A percentile compares a stretch with the other conserved stretches of the same genome.
phyloP scores from a whole-genome alignment of 2,329 filamentous ascomycete genomes.

The Arthrocladium fulminans region DNA sequence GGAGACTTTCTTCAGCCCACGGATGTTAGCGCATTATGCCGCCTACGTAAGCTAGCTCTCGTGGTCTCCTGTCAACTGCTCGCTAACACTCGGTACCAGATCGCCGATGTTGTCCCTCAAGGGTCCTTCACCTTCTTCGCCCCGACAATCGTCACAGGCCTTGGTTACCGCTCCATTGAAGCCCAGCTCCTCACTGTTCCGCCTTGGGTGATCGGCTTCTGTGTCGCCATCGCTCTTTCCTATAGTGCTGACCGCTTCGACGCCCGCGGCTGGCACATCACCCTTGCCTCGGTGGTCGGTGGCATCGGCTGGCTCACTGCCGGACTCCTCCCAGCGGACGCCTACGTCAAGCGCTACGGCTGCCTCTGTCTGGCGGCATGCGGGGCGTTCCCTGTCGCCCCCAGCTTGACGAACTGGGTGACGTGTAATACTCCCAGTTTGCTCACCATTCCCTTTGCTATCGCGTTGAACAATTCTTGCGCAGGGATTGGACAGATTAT shows the following conservation, averaged over 20 bases:
- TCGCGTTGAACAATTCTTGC: conserved; percentile 61
- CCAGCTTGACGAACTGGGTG: conserved; percentile 62
- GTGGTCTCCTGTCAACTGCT: too few species aligned
- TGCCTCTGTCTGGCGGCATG: conserved; percentile 59
- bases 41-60: conserved; percentile 14
- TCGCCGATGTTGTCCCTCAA: conserved; percentile 19
- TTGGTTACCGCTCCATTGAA: conserved; percentile 21
- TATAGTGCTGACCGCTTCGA: conserved; percentile 17
- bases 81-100: too few species aligned
- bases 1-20: conserved; percentile 15
- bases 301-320: conserved; percentile 54
- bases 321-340: conserved; percentile 51
- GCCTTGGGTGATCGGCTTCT: conserved; percentile 18
- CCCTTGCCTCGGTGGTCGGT: conserved; percentile 42
- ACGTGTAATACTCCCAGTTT: conserved; percentile 60
- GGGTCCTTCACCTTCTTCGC: conserved; percentile 19
- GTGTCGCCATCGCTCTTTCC: conserved; percentile 15
- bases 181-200: conserved; percentile 25
- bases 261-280: conserved; percentile 43
- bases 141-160: conserved; percentile 18
- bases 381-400: conserved; percentile 60
- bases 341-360: conserved; percentile 56
- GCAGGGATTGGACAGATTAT: conserved; percentile 63
- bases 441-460: conserved; percentile 56
- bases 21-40: conserved; percentile 20